Evolutionary conservation across 2,329 filamentous ascomycete genomes (phyloP).

Genomic region (Lasiodiplodia sp.): DNA sequence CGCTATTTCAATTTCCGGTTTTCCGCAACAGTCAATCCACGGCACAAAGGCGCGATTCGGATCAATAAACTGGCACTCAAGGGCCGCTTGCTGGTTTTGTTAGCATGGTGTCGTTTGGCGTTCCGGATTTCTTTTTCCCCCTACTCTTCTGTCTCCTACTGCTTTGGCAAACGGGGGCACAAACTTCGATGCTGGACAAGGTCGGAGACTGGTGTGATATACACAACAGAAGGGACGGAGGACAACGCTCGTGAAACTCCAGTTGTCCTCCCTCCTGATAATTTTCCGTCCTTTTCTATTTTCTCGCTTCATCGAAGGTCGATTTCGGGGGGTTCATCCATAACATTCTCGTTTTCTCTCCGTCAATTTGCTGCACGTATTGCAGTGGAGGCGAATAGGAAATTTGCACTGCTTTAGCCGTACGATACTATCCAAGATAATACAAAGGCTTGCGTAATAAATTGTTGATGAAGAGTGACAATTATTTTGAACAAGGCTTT

Average conservation of each 20-base stretch:
- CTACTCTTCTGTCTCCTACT: neutral
- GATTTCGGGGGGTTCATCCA: no score
- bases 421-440: no score
- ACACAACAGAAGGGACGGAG: neutral
- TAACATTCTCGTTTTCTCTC: no score
- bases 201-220: neutral
- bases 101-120: slow-evolving; percentile 14
- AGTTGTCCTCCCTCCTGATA: neutral
- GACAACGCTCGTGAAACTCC: neutral
- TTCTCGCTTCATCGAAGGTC: no score
- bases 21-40: neutral
- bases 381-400: no score
- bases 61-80: neutral
- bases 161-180: neutral
- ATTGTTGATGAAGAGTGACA: no score
- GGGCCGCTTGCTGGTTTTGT: neutral
- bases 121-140: neutral
- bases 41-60: neutral
- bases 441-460: no score
- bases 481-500: no score
- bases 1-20: neutral
- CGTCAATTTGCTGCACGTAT: no score
- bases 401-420: no score
- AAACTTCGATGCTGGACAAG: neutral
- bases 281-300: neutral